These are phyloP conservation scores for Fusarium sp. DNA, from an alignment of 2,329 filamentous ascomycete species.

Conservation along the genomic window DNA sequence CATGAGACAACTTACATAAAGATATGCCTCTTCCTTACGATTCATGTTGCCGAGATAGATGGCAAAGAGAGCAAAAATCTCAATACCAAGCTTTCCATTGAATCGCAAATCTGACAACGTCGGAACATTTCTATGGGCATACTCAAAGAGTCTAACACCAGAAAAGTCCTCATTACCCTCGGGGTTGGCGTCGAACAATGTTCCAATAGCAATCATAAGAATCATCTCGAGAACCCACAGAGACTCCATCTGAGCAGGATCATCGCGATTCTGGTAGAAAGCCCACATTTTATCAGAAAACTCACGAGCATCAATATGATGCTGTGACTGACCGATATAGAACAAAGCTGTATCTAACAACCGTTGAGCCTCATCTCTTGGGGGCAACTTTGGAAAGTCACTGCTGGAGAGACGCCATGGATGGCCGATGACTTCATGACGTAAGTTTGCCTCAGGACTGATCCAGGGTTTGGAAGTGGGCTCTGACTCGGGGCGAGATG, in stretches of 20 bases:
- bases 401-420: slow-evolving; percentile 36
- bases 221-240: slow-evolving; percentile 42
- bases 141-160: slow-evolving; percentile 34
- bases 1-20: slow-evolving; percentile 24
- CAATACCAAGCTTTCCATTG: slow-evolving; percentile 41
- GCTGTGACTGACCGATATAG: slow-evolving; percentile 40
- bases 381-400: slow-evolving; percentile 36
- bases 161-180: slow-evolving; percentile 39
- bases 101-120: slow-evolving; percentile 39
- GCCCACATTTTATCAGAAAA: slow-evolving; percentile 41
- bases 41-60: slow-evolving; percentile 39
- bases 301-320: slow-evolving; percentile 39
- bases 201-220: slow-evolving; percentile 39
- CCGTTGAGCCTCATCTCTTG: slow-evolving; percentile 35
- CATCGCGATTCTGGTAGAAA: slow-evolving; percentile 37
- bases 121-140: slow-evolving; percentile 40
- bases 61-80: slow-evolving; percentile 40
- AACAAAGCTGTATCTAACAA: slow-evolving; percentile 36
- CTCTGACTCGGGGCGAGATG: slow-evolving; percentile 24
- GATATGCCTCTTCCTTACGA: slow-evolving; percentile 40
- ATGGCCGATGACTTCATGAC: slow-evolving; percentile 21
- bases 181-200: slow-evolving; percentile 36
- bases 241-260: slow-evolving; percentile 32
- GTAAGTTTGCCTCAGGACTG: slow-evolving; percentile 29
- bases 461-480: slow-evolving; percentile 21